Evolutionary conservation across 83 land plant species (phyloP).

Genomic region (Isoetes engelmannii): DNA sequence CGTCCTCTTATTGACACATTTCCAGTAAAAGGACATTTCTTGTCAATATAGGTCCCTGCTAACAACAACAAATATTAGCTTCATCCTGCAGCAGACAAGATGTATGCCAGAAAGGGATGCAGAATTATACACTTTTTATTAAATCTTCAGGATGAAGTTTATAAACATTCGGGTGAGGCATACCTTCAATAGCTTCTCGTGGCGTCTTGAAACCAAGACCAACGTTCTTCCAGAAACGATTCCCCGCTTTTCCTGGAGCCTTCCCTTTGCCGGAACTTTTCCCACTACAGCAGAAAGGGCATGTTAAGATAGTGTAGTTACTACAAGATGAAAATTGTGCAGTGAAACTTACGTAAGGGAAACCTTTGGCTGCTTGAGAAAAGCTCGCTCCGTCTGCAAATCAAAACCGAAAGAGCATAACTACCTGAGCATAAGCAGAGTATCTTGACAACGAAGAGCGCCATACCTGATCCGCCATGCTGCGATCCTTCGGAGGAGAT

Average conservation of each 20-base stretch:
- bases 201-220: constrained; percentile 50
- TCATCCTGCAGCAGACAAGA: neutral
- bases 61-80: neutral
- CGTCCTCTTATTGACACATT: constrained; percentile 35
- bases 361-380: constrained; percentile 51
- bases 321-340: neutral
- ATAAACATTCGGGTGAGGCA: no score
- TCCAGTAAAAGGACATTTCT: constrained; percentile 42
- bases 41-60: constrained; percentile 38
- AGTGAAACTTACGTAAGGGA: constrained; percentile 29
- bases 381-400: constrained; percentile 46
- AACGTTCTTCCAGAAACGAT: constrained; percentile 40
- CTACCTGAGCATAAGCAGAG: no score
- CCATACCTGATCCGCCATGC: constrained; percentile 24
- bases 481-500: no score
- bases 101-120: no score
- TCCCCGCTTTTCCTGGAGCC: constrained; percentile 46
- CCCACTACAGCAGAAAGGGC: constrained; percentile 17
- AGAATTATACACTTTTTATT: no score
- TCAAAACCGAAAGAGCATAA: neutral
- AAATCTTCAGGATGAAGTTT: no score
- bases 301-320: neutral
- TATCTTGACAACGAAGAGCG: no score
- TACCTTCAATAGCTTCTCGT: constrained; percentile 41
- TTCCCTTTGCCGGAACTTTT: constrained; percentile 44